Evolutionary conservation across 352 stramenopile species (phyloP).

Genomic region (Phytophthora cactorum): DNA sequence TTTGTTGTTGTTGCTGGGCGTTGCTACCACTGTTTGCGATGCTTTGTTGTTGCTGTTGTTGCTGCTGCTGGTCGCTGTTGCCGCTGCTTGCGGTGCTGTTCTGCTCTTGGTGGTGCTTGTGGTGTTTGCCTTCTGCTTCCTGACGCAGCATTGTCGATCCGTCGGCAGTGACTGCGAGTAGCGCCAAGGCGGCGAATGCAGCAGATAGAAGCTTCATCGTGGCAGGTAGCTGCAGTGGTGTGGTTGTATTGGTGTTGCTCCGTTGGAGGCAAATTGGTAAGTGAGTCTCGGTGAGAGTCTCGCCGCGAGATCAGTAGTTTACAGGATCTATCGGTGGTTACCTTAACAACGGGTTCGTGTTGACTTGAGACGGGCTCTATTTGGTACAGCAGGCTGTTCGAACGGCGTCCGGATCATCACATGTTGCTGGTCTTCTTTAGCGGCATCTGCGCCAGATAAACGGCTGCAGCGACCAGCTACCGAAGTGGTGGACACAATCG

Average conservation of each 20-base stretch:
- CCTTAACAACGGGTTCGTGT: not conserved
- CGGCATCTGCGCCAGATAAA: not conserved
- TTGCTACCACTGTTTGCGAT: not conserved
- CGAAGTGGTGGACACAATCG: not conserved
- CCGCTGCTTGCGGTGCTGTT: slow-evolving; percentile 2
- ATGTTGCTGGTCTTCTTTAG: not conserved
- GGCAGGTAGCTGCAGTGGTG: not conserved
- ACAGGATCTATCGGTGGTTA: not conserved
- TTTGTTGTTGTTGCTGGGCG: not conserved
- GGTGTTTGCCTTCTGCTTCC: not conserved
- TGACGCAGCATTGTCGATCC: slow-evolving; percentile 24
- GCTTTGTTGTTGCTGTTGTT: not conserved
- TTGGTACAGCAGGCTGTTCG: not conserved
- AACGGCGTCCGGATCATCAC: not conserved
- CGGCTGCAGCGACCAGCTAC: not conserved
- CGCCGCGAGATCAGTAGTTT: not conserved
- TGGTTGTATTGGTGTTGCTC: slow-evolving; percentile 1
- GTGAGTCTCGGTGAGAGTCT: slow-evolving; percentile 8
- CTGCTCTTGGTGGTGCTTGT: slow-evolving; percentile 6
- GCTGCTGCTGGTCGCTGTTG: not conserved
- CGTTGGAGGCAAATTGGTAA: slow-evolving; percentile 20
- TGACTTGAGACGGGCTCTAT: not conserved
- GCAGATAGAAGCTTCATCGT: slow-evolving; percentile 17
- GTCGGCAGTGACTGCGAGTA: slow-evolving; percentile 12
- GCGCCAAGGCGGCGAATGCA: slow-evolving; percentile 11